A percentile compares a stretch with the other conserved stretches of the same genome.
phyloP scores from a whole-genome alignment of 352 stramenopile species.

The Lagenidium sp. region DNA sequence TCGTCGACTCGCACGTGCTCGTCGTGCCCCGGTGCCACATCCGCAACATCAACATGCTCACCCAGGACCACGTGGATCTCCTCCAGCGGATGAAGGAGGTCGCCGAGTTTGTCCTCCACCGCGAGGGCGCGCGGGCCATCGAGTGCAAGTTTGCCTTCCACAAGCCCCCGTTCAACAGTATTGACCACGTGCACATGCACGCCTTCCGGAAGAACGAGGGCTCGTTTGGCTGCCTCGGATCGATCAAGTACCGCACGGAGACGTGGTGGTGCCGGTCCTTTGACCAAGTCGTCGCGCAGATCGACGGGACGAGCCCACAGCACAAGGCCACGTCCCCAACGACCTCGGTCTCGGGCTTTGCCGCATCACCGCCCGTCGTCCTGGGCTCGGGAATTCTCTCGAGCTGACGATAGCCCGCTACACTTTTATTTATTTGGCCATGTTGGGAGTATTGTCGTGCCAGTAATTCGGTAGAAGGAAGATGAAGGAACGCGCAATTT shows the following conservation, averaged over 20 bases:
- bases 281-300: constrained; percentile 52
- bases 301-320: too few species aligned
- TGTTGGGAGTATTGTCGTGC: too few species aligned
- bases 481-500: too few species aligned
- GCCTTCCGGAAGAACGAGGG: constrained; percentile 55
- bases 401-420: too few species aligned
- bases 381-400: too few species aligned
- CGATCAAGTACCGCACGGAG: constrained; percentile 80
- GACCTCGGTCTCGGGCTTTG: too few species aligned
- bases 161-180: constrained; percentile 83
- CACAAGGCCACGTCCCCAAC: too few species aligned
- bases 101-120: constrained; percentile 33
- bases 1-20: constrained; percentile 66
- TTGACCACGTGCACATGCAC: constrained; percentile 88
- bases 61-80: constrained; percentile 37
- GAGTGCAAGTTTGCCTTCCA: constrained; percentile 75
- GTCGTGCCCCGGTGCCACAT: constrained; percentile 80
- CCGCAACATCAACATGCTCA: constrained; percentile 80
- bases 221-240: constrained; percentile 48
- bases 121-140: not conserved
- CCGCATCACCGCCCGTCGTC: too few species aligned
- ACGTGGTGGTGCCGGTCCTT: constrained; percentile 86
- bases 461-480: too few species aligned
- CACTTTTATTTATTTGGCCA: too few species aligned
- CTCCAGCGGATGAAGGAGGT: constrained; percentile 65